Percentiles rank a stretch among this genome's conserved stretches.
Conservation (phyloP, 495 filamentous ascomycete genomes). For the Tricharina praecox region DNA sequence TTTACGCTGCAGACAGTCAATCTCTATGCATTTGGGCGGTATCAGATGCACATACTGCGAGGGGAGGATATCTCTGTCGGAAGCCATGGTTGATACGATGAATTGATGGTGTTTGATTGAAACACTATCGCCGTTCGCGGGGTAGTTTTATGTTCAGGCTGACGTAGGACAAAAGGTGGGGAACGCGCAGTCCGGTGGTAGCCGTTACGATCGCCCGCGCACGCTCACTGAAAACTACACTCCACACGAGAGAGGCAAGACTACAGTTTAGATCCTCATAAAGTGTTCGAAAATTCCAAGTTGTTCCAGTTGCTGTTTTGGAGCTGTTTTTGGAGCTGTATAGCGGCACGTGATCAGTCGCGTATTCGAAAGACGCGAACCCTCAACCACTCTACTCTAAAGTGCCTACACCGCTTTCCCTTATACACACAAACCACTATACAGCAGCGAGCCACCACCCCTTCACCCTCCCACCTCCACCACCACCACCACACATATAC, state of each 20-base stretch:
- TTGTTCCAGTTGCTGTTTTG: too few relatives aligned
- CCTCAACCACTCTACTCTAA: too few relatives aligned
- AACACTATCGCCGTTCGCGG: background rate
- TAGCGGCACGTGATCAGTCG: too few relatives aligned
- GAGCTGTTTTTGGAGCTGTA: too few relatives aligned
- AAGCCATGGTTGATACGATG: constrained; percentile 2
- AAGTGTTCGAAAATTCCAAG: too few relatives aligned
- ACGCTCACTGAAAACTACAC: background rate
- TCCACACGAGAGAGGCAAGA: too few relatives aligned
- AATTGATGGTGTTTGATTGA: background rate
- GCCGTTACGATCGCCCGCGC: background rate
- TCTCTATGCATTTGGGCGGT: too few relatives aligned
- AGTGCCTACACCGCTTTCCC: too few relatives aligned
- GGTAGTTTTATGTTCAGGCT: background rate
- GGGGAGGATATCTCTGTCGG: constrained; percentile 38
- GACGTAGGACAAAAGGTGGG: constrained; percentile 4
- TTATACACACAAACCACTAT: too few relatives aligned
- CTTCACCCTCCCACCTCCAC: constrained; percentile 23
- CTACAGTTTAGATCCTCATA: too few relatives aligned
- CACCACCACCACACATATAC: constrained; percentile 15
- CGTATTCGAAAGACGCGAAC: too few relatives aligned
- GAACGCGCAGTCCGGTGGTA: constrained; percentile 6
- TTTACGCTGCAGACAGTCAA: constrained; percentile 47
- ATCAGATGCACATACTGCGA: constrained; percentile 29
- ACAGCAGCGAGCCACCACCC: too few relatives aligned